A percentile compares a stretch with the other conserved stretches of the same genome.
Conservation (phyloP, 208 protist genomes). For the Trichomonas gallinae region DNA sequence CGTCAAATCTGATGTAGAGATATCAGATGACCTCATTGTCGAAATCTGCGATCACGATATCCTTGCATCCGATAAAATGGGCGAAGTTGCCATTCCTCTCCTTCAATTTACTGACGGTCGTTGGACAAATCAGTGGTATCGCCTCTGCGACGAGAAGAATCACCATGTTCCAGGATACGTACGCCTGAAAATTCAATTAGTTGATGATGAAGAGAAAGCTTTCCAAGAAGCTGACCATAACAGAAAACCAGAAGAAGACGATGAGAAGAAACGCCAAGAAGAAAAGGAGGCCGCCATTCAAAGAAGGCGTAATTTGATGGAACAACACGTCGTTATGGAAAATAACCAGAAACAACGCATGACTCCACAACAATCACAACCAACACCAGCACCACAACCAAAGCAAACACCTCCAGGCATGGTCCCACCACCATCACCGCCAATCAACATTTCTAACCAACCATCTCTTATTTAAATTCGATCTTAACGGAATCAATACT, state of each 20-base stretch:
- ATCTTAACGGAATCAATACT: no score
- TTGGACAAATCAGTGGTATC: not conserved
- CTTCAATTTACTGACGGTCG: not conserved
- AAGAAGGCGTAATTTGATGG: not conserved
- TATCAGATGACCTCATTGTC: not conserved
- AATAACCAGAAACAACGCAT: no score
- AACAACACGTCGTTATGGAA: not conserved
- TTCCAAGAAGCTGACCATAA: not conserved
- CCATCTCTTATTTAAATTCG: not conserved
- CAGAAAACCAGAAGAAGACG: not conserved
- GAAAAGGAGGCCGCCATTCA: not conserved
- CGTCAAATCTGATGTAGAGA: not conserved
- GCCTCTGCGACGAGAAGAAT: not conserved
- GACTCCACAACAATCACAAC: not conserved
- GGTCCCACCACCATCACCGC: not conserved
- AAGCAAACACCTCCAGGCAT: not conserved
- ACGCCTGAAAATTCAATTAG: not conserved
- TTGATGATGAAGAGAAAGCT: not conserved
- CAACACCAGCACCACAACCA: not conserved
- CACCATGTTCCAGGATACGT: not conserved
- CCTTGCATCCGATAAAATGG: not conserved
- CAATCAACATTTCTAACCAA: not conserved
- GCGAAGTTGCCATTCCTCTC: not conserved
- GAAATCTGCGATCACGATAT: constrained; percentile 12
- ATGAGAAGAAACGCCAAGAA: not conserved